A percentile compares a stretch with the other conserved stretches of the same genome.
phyloP scores from a whole-genome alignment of 371 early-diverging fungal species.

The Apophysomyces variabilis region DNA sequence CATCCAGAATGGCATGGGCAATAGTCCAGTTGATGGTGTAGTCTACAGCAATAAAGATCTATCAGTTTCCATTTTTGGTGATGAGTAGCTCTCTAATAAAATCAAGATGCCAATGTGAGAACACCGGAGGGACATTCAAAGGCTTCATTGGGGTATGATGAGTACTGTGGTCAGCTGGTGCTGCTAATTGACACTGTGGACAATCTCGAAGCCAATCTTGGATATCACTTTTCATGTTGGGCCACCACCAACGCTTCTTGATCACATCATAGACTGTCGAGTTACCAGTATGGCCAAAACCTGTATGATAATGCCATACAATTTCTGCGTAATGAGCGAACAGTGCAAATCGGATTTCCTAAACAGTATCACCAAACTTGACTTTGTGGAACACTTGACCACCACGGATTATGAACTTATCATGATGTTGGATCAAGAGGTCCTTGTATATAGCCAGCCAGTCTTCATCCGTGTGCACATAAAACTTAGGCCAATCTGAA shows the following conservation, averaged over 20 bases:
- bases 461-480: neutral
- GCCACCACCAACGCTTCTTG: conserved; percentile 33
- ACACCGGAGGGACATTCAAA: conserved; percentile 7
- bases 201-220: conserved; percentile 17
- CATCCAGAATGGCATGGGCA: conserved; percentile 36
- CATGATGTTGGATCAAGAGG: neutral
- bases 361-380: neutral
- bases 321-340: conserved; percentile 21
- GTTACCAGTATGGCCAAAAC: conserved; percentile 22
- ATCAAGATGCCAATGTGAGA: conserved; percentile 34
- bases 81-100: conserved; percentile 29
- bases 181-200: conserved; percentile 26
- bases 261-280: conserved; percentile 14
- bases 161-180: conserved; percentile 2
- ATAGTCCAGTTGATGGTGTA: conserved; percentile 43
- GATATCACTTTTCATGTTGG: conserved; percentile 23
- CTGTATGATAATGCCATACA: neutral
- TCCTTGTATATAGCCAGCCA: neutral
- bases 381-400: conserved; percentile 9
- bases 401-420: neutral
- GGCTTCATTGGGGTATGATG: conserved; percentile 20
- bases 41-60: conserved; percentile 41
- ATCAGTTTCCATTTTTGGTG: conserved; percentile 14
- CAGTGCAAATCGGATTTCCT: conserved; percentile 11
- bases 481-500: conserved; percentile 18